Evolutionary conservation across 108 stramenopile genomes (phyloP).

Genomic region (Nitzschia sp.): DNA sequence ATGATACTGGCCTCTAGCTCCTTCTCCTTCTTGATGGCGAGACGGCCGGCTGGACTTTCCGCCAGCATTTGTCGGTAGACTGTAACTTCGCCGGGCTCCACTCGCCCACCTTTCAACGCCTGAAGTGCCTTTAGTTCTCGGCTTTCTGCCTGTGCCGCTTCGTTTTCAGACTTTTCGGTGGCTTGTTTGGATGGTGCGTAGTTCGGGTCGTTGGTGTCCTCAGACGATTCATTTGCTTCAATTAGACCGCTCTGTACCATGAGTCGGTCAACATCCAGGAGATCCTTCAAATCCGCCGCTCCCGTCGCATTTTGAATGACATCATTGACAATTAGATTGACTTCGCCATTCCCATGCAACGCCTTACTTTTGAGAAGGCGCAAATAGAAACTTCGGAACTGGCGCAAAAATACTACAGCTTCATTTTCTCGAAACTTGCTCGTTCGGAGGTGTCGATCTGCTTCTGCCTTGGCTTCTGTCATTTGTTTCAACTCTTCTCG

Average conservation of each 20-base stretch:
- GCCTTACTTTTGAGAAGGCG: constrained; percentile 68
- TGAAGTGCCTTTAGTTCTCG: constrained; percentile 1
- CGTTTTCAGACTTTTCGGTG: neutral
- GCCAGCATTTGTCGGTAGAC: constrained; percentile 63
- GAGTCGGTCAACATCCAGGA: constrained; percentile 78
- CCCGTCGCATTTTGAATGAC: constrained; percentile 55
- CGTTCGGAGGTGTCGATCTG: constrained; percentile 68
- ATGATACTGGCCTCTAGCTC: constrained; percentile 69
- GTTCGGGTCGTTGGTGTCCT: constrained; percentile 48
- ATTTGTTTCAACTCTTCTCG: constrained; percentile 55
- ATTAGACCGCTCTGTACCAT: constrained; percentile 81
- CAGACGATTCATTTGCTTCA: constrained; percentile 68
- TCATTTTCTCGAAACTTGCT: constrained; percentile 88
- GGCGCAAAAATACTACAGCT: constrained; percentile 80
- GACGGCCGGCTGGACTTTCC: constrained; percentile 62
- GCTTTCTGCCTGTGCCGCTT: constrained; percentile 22
- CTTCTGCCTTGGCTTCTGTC: constrained; percentile 52
- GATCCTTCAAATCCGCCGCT: constrained; percentile 68
- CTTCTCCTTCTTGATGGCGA: constrained; percentile 66
- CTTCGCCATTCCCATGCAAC: constrained; percentile 57
- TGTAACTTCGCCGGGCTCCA: constrained; percentile 45
- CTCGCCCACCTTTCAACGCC: constrained; percentile 19
- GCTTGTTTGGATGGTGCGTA: constrained; percentile 23
- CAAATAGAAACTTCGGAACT: constrained; percentile 83
- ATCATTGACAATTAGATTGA: constrained; percentile 39